Evolutionary conservation across 768 basidiomycete genomes (phyloP).

Genomic region (Terana coerulea): DNA sequence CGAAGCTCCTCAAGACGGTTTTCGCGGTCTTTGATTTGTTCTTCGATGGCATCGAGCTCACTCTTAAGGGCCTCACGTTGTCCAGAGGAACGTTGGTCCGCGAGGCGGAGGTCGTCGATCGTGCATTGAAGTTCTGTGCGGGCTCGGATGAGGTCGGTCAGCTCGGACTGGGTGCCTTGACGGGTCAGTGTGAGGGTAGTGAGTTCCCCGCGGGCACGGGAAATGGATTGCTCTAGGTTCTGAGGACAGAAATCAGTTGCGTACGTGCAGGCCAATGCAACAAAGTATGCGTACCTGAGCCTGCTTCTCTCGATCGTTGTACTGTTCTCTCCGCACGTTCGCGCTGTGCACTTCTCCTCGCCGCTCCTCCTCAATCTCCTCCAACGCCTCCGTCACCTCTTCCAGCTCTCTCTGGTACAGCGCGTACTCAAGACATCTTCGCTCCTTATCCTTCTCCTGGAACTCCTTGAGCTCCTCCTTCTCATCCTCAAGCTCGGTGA

Average conservation of each 20-base stretch:
- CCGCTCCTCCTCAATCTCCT: conserved; percentile 82
- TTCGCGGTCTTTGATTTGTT: conserved; percentile 63
- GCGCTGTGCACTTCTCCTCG: conserved; percentile 79
- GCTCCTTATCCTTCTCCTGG: conserved; percentile 92
- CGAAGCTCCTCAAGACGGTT: conserved; percentile 53
- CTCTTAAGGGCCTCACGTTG: conserved; percentile 57
- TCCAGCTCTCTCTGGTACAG: conserved; percentile 88
- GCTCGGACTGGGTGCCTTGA: conserved; percentile 74
- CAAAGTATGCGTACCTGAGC: conserved; percentile 55
- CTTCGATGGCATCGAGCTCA: conserved; percentile 60
- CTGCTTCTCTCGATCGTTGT: conserved; percentile 77
- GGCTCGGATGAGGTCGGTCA: conserved; percentile 80
- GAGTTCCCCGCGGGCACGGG: conserved; percentile 63
- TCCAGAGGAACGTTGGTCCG: conserved; percentile 61
- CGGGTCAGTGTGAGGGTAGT: conserved; percentile 70
- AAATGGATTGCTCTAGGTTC: conserved; percentile 72
- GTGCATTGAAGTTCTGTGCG: conserved; percentile 85
- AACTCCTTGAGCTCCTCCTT: conserved; percentile 97
- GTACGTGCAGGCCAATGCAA: background rate
- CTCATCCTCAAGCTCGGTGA: conserved; percentile 93
- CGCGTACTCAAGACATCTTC: conserved; percentile 92
- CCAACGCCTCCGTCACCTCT: conserved; percentile 82
- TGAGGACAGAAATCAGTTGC: conserved; percentile 26
- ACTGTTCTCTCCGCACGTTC: conserved; percentile 80
- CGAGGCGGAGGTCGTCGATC: conserved; percentile 70